phyloP scores from a whole-genome alignment of 2,329 filamentous ascomycete genomes.

The Coniella lustricola region DNA sequence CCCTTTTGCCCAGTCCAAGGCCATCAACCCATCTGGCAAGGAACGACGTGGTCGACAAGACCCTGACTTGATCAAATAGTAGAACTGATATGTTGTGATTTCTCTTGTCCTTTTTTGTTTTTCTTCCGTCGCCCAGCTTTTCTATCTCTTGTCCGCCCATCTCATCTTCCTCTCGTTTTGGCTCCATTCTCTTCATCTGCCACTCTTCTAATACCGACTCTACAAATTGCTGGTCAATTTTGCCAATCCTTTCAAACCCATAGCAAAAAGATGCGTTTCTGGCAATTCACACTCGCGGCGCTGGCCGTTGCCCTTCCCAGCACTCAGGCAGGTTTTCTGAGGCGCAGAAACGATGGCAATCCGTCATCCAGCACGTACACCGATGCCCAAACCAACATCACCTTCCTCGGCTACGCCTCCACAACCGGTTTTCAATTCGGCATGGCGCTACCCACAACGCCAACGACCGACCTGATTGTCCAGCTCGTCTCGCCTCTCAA shows the following conservation, averaged over 20 bases:
- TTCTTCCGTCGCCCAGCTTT: not conserved
- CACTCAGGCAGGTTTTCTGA: conserved; percentile 2
- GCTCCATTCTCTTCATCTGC: not conserved
- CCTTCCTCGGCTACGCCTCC: conserved; percentile 13
- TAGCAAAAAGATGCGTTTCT: conserved; percentile 5
- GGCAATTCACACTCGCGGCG: not conserved
- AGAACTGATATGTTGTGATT: not conserved
- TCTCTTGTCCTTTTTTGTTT: not conserved
- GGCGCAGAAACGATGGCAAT: conserved; percentile 3
- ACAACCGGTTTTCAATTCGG: conserved; percentile 13
- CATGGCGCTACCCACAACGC: conserved; percentile 14
- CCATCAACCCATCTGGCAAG: not conserved
- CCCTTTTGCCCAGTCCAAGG: not conserved
- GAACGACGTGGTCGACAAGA: not conserved
- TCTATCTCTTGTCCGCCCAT: not conserved
- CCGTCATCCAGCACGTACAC: conserved; percentile 8
- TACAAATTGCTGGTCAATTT: conserved; percentile 14
- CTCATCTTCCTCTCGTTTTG: not conserved
- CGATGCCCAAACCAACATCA: conserved; percentile 13
- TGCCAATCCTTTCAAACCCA: not conserved
- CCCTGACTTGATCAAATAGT: not conserved
- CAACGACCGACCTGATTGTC: conserved; percentile 12
- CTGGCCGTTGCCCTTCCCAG: conserved; percentile 7
- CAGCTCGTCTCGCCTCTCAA: conserved; percentile 17
- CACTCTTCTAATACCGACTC: not conserved